Evolutionary conservation across 495 filamentous ascomycete genomes (phyloP).

Genomic region (Darksidea phi): DNA sequence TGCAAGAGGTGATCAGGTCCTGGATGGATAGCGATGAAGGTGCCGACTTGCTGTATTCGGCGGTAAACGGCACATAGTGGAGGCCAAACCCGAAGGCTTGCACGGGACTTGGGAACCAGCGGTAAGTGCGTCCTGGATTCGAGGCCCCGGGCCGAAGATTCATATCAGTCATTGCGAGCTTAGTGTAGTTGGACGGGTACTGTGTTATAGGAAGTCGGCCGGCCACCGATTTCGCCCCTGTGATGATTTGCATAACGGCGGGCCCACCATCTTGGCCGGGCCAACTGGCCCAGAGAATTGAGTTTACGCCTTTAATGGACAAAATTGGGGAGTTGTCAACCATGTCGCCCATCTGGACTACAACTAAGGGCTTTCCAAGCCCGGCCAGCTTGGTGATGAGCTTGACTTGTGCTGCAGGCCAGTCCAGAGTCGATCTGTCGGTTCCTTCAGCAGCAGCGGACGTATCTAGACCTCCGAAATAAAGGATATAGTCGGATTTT

Average conservation of each 20-base stretch:
- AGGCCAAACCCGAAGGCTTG: slow-evolving; percentile 15
- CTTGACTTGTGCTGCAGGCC: slow-evolving; percentile 47
- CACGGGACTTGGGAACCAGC: slow-evolving; percentile 42
- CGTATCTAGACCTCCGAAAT: slow-evolving; percentile 49
- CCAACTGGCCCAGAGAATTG: slow-evolving; percentile 21
- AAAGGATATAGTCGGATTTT: slow-evolving; percentile 47
- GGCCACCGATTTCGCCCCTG: slow-evolving; percentile 8
- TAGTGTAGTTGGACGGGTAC: slow-evolving; percentile 48
- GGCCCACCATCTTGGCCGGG: slow-evolving; percentile 18
- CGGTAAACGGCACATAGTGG: slow-evolving; percentile 10
- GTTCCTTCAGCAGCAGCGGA: slow-evolving; percentile 45
- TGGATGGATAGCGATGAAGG: slow-evolving; percentile 3
- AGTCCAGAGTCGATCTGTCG: slow-evolving; percentile 48
- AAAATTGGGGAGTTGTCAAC: slow-evolving; percentile 57
- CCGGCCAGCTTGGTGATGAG: slow-evolving; percentile 44
- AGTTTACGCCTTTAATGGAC: slow-evolving; percentile 8
- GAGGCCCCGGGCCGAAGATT: slow-evolving; percentile 41
- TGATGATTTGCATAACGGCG: slow-evolving; percentile 6
- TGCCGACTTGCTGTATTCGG: background rate
- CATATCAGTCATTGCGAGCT: slow-evolving; percentile 49
- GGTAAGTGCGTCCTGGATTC: slow-evolving; percentile 49
- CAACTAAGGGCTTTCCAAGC: slow-evolving; percentile 46
- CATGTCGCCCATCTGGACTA: slow-evolving; percentile 48
- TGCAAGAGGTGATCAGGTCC: slow-evolving; percentile 1
- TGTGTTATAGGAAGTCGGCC: slow-evolving; percentile 29